Evolutionary conservation across 768 basidiomycete genomes (phyloP).

Genomic region (Daedalea quercina): DNA sequence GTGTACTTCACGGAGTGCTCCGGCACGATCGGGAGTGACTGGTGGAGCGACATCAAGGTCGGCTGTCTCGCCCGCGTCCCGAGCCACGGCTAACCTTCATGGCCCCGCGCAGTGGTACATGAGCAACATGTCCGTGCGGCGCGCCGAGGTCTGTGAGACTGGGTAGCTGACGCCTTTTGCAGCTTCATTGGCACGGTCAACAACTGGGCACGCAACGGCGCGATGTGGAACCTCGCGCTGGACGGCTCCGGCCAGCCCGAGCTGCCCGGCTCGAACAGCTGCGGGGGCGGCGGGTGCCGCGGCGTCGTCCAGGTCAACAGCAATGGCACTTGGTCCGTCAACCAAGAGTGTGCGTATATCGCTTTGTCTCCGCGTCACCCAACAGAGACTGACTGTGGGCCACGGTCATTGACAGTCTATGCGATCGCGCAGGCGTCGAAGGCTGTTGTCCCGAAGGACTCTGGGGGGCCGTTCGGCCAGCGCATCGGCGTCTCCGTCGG

Average conservation of each 20-base stretch:
- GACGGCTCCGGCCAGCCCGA: slow-evolving; percentile 56
- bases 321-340: slow-evolving; percentile 53
- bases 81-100: neutral
- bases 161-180: neutral
- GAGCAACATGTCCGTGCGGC: slow-evolving; percentile 48
- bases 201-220: slow-evolving; percentile 36
- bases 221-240: slow-evolving; percentile 76
- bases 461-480: slow-evolving; percentile 60
- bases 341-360: slow-evolving; percentile 59
- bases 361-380: neutral
- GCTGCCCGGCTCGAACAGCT: slow-evolving; percentile 58
- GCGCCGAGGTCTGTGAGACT: slow-evolving; percentile 12
- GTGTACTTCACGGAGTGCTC: slow-evolving; percentile 57
- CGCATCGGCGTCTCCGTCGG: slow-evolving; percentile 61
- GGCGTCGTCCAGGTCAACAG: slow-evolving; percentile 61
- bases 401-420: slow-evolving; percentile 39
- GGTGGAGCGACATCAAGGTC: slow-evolving; percentile 80
- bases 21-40: slow-evolving; percentile 60
- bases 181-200: slow-evolving; percentile 36
- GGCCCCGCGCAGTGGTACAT: slow-evolving; percentile 49
- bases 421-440: slow-evolving; percentile 71
- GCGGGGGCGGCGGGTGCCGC: slow-evolving; percentile 52
- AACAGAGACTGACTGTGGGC: neutral
- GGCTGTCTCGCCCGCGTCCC: neutral
- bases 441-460: slow-evolving; percentile 63